phyloP scores from a whole-genome alignment of 2,329 filamentous ascomycete species.

The Epichloe coenophiala region DNA sequence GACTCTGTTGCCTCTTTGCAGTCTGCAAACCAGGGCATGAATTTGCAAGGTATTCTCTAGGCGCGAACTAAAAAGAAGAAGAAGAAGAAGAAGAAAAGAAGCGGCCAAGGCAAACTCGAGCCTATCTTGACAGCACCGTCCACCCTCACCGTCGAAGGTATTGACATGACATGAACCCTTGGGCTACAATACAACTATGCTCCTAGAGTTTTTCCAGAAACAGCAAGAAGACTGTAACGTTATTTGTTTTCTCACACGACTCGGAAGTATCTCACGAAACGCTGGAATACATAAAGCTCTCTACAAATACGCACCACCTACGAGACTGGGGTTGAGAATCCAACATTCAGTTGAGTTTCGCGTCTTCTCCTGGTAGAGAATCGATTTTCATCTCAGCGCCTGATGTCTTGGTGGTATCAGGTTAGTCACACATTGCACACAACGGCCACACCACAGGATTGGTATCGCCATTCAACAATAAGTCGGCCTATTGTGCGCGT shows the following conservation, averaged over 20 bases:
- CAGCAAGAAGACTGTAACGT: background rate
- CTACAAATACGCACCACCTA: background rate
- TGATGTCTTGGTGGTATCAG: background rate
- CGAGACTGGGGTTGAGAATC: background rate
- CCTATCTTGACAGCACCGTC: constrained; percentile 8
- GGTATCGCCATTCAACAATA: constrained; percentile 37
- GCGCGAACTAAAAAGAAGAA: constrained; percentile 1
- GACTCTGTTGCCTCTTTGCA: background rate
- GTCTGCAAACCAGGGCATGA: background rate
- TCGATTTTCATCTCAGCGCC: background rate
- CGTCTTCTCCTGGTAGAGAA: background rate
- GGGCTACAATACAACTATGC: background rate
- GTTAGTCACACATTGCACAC: background rate
- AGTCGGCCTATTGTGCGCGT: constrained; percentile 7
- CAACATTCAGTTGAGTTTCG: background rate
- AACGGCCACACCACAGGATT: constrained; percentile 30
- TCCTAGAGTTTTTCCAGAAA: background rate
- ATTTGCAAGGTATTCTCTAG: background rate
- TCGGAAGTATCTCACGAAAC: background rate
- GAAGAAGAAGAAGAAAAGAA: too few species aligned
- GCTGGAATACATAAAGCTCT: background rate
- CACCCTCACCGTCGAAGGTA: background rate
- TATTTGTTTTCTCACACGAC: background rate
- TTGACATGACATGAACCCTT: background rate
- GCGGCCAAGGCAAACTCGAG: background rate